Base-by-base conservation (phyloP, 192 early-diverging fungal genomes). In the Dispira simplex region DNA sequence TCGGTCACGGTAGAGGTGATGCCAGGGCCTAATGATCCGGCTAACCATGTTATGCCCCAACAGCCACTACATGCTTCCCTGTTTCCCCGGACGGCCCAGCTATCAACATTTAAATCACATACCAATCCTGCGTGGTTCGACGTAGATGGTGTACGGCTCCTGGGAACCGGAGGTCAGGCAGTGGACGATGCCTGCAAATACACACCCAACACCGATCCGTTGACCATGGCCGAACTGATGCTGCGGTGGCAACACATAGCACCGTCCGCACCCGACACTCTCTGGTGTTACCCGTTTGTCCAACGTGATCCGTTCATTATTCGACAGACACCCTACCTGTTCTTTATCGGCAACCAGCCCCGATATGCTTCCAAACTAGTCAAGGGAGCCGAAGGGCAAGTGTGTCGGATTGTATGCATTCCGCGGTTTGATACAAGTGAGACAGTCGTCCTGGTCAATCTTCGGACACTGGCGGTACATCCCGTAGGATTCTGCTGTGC, bases 261-360 rank as follows among this genome's bases (percentile, higher is more conserved):
- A 13, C 96, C 96, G 0, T 83, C 90, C 26, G 88, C 92, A 8
- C 96, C 96, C 0, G 96, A 98, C 74, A 96, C 93, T 13, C 75
- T 98, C 63, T 92, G 90, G 86, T 93, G 90, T 68, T 91, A 94
- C 71, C 96, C 96, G 44, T 97, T 89, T 66, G 80, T 79, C 67
- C 80, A 89, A 48, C 63, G 68, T 9, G 96, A 98, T 64, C 94
- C 96, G 5, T 95, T 98, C 65, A 78, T 98, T 13, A 70, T 98
- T 46, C 64, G 71, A 5, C 56, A 73, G 28, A 64, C 75, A 39
- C 93, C 95, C 27, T 82, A 94, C 66, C 77, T 98, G n/a, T 95
- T 90, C 66, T 82, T 90, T 72, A 71, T 94, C 51, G 93, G 92
- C 21, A 95, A 92, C 68, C 95, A 98, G 66, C 76, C 77, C 21